Base-by-base conservation (phyloP, 2,329 filamentous ascomycete species). In the Scorias spongiosa region DNA sequence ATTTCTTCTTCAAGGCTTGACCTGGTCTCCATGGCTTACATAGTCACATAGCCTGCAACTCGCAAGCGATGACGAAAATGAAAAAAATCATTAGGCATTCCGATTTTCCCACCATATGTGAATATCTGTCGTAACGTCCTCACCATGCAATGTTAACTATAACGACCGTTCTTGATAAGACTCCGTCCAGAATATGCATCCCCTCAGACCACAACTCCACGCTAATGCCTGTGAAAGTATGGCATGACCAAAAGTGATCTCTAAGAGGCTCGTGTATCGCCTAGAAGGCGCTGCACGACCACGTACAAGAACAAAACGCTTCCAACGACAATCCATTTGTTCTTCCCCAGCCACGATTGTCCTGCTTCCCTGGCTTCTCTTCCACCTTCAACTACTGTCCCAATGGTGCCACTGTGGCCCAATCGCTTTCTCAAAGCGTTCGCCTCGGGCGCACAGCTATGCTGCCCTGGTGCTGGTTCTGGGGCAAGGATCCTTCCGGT, bases 261-360 rank as follows among this genome's bases (percentile, higher is more conserved):
- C n/a, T 20, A 40, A 17, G 38, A 4, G 3, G 4, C 14, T 18
- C 38, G 5, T 44, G 54, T 48, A 37, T 74, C 70, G 34, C 78
- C 78, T 29, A 94, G 63, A 11, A 93, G 62, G 53, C 89, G 73
- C 29, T 85, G 82, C 45, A 93, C 70, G 41, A 94, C 64, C 10
- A 93, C 87, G 63, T 95, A 96, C 12, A 81, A 64, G 57, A 96
- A 83, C 26, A 95, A 69, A 14, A 78, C 64, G 0, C 71, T 78
- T 8, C 84, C 75, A 1, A 78, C 72, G 40, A 94, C 67, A 55
- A 82, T 71, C 49, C 88, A 70, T 66, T 86, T 91, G 66, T 95
- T 84, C 49, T 78, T 75, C 51, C 78, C 73, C 49, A 93, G 61
- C 85, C 86, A 96, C 46, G 85, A 77, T 53, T 86, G 79, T 0